Evolutionary conservation across 179 eudicot genomes (phyloP).

Genomic region (Patellifolia procumbens): DNA sequence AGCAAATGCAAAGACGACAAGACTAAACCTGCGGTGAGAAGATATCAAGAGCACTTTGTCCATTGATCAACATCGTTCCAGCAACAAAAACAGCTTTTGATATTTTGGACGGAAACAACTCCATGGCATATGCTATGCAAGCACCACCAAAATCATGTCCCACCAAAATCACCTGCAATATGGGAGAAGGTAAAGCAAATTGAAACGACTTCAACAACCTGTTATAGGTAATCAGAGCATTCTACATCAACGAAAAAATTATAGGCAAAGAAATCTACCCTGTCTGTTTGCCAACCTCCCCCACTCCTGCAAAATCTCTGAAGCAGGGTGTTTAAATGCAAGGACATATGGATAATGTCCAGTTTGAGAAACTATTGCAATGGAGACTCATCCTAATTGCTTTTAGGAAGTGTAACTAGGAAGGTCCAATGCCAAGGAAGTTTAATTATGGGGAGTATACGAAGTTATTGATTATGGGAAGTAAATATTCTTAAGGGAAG

Average conservation of each 20-base stretch:
- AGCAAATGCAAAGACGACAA: not conserved
- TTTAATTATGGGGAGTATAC: too few species aligned
- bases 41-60: constrained; percentile 82
- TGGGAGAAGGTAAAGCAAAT: not conserved
- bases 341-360: not conserved
- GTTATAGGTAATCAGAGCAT: not conserved
- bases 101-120: constrained; percentile 59
- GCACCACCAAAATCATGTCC: constrained; percentile 98
- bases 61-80: constrained; percentile 73
- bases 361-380: not conserved
- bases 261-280: not conserved
- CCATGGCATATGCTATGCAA: constrained; percentile 90
- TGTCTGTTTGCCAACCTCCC: not conserved
- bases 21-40: constrained; percentile 72
- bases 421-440: too few species aligned
- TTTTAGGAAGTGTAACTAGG: too few species aligned
- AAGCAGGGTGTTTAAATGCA: not conserved
- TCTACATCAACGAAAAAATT: not conserved
- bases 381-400: not conserved
- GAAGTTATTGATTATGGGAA: too few species aligned
- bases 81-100: constrained; percentile 82
- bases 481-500: too few species aligned
- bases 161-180: constrained; percentile 77
- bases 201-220: not conserved
- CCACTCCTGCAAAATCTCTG: not conserved